Evolutionary conservation across 2,329 filamentous ascomycete genomes (phyloP).

Genomic region (Diaporthe sp.): DNA sequence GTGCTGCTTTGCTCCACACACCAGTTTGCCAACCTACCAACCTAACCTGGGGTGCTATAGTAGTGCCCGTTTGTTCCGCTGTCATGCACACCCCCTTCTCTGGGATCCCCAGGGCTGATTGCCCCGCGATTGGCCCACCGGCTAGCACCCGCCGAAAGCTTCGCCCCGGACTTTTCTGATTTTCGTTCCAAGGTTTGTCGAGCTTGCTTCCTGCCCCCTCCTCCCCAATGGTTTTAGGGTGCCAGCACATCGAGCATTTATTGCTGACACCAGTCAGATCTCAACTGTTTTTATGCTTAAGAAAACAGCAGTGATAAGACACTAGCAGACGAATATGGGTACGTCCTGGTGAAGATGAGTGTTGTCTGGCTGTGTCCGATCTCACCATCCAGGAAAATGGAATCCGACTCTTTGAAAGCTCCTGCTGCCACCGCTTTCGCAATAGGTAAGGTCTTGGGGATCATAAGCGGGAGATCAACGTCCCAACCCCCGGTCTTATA

Average conservation of each 20-base stretch:
- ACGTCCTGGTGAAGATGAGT: not conserved
- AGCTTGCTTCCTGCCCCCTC: slow-evolving; percentile 13
- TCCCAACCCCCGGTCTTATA: not conserved
- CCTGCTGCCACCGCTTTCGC: not conserved
- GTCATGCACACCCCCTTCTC: slow-evolving; percentile 2
- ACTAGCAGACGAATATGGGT: not conserved
- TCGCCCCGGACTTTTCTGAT: not conserved
- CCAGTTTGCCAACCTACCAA: not conserved
- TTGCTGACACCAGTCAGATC: too few relatives aligned
- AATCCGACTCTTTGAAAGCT: not conserved
- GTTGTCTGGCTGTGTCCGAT: not conserved
- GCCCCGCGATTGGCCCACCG: slow-evolving; percentile 23
- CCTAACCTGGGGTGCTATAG: not conserved
- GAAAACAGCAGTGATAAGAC: not conserved
- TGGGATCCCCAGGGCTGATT: slow-evolving; percentile 18
- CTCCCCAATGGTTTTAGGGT: not conserved
- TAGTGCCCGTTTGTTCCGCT: slow-evolving; percentile 27
- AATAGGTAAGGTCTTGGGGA: not conserved
- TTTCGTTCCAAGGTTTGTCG: slow-evolving; percentile 17
- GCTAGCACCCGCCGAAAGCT: slow-evolving; percentile 19
- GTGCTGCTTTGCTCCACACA: slow-evolving; percentile 4
- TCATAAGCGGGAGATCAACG: not conserved
- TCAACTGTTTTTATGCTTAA: too few relatives aligned
- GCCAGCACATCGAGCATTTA: not conserved
- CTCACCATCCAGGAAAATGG: not conserved